phyloP scores from a whole-genome alignment of 345 rosid genomes.

The Corchorus capsularis region DNA sequence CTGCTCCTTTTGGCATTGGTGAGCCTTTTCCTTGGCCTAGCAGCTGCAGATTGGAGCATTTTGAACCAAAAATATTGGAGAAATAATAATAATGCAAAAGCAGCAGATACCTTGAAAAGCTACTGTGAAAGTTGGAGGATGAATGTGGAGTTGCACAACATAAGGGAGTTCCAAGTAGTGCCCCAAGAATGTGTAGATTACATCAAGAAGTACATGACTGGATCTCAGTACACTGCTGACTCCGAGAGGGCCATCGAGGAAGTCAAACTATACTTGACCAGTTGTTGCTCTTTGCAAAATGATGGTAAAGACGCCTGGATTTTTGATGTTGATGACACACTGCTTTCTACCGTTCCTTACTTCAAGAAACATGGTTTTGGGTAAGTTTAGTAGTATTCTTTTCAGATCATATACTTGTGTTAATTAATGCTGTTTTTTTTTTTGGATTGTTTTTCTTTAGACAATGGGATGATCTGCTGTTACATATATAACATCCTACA shows the following conservation, averaged over 20 bases:
- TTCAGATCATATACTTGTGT: neutral
- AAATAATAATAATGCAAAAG: neutral
- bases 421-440: neutral
- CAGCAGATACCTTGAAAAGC: conserved; percentile 32
- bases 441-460: neutral
- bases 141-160: conserved; percentile 75
- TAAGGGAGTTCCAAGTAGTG: conserved; percentile 59
- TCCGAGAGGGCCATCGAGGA: conserved; percentile 53
- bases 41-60: conserved; percentile 75
- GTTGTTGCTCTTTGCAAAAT: conserved; percentile 38
- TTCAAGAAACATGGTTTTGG: conserved; percentile 64
- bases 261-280: conserved; percentile 41
- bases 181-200: conserved; percentile 65
- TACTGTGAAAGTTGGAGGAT: conserved; percentile 85
- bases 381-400: conserved; percentile 28
- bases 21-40: conserved; percentile 38
- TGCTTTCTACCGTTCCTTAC: conserved; percentile 73
- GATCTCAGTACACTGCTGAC: conserved; percentile 62
- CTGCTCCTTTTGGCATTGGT: conserved; percentile 33
- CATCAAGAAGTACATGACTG: conserved; percentile 65
- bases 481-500: neutral
- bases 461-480: neutral
- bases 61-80: conserved; percentile 38
- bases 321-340: conserved; percentile 73
- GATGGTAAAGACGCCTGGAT: conserved; percentile 81